Evolutionary conservation across 345 rosid species (phyloP).

Genomic region (Gossypium rotundifolium): DNA sequence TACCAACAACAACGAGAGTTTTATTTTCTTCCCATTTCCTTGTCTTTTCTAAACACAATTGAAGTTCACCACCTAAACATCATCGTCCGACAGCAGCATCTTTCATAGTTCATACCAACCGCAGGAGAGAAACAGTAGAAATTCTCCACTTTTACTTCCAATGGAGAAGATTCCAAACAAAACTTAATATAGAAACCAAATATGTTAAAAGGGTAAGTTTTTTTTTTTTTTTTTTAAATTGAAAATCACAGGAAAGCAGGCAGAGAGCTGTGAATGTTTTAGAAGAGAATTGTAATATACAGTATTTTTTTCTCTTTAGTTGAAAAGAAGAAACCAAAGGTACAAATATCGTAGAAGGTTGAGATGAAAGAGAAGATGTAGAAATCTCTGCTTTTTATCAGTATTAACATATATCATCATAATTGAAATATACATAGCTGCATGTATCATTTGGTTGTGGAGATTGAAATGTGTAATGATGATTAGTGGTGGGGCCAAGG

Average conservation of each 20-base stretch:
- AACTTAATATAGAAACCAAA: slow-evolving; percentile 28
- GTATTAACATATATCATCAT: not conserved
- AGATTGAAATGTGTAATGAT: not conserved
- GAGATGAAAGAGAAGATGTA: slow-evolving; percentile 18
- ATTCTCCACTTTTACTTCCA: slow-evolving; percentile 20
- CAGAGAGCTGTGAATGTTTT: slow-evolving; percentile 14
- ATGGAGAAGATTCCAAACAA: slow-evolving; percentile 29
- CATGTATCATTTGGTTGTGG: no score
- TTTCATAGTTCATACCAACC: slow-evolving; percentile 18
- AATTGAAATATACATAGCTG: no score
- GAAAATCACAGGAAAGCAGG: slow-evolving; percentile 27
- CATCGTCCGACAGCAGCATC: slow-evolving; percentile 20
- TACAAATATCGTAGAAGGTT: slow-evolving; percentile 1
- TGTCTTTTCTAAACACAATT: not conserved
- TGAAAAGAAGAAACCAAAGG: slow-evolving; percentile 9
- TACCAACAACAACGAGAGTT: slow-evolving; percentile 5
- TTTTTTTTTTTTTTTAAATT: slow-evolving; percentile 8
- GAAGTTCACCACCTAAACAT: slow-evolving; percentile 16
- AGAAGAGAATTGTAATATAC: slow-evolving; percentile 30
- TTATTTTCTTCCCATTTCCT: slow-evolving; percentile 9
- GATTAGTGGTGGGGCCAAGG: not conserved
- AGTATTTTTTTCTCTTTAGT: slow-evolving; percentile 20
- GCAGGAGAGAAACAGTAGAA: slow-evolving; percentile 23
- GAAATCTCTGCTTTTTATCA: slow-evolving; percentile 14
- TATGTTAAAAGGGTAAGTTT: slow-evolving; percentile 23